These are phyloP conservation scores for Exophiala aquamarina DNA, from an alignment of 2,329 filamentous ascomycete species.

Conservation along the genomic window DNA sequence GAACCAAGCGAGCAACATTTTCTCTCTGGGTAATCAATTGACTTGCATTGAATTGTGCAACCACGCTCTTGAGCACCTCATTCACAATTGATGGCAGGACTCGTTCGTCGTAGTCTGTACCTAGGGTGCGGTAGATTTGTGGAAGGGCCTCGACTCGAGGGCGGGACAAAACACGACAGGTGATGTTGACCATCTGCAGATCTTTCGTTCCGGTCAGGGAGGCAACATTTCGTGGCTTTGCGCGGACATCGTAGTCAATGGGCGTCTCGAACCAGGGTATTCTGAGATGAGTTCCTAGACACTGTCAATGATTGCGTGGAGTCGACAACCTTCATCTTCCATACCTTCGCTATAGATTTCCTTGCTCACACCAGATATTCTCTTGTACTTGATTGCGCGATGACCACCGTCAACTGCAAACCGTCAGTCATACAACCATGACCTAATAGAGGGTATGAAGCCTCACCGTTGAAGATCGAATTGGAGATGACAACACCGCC, in stretches of 20 bases:
- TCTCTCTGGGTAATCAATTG: constrained; percentile 99
- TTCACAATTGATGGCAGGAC: constrained; percentile 97
- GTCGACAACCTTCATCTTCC: neutral
- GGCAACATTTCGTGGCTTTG: constrained; percentile 93
- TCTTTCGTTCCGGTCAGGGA: constrained; percentile 98
- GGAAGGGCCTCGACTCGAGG: constrained; percentile 85
- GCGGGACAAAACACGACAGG: constrained; percentile 94
- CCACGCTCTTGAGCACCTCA: constrained; percentile 97
- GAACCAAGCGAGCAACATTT: constrained; percentile 85
- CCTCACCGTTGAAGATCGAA: constrained; percentile 66
- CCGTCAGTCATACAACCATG: constrained; percentile 7
- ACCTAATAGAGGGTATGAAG: neutral
- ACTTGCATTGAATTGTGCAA: constrained; percentile 97
- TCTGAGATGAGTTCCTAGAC: constrained; percentile 80
- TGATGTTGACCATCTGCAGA: constrained; percentile 99
- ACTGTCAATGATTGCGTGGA: constrained; percentile 6
- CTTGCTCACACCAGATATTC: constrained; percentile 87
- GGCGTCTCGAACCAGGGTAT: constrained; percentile 98
- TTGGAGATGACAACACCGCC: constrained; percentile 49
- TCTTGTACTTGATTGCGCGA: constrained; percentile 96
- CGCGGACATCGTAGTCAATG: constrained; percentile 95
- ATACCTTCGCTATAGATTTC: constrained; percentile 94
- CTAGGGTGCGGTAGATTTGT: constrained; percentile 95
- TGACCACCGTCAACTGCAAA: constrained; percentile 87
- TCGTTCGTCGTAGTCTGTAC: constrained; percentile 93